Evolutionary conservation across 23 red algal genomes (phyloP).

Genomic region (Porphyridium purpureum): DNA sequence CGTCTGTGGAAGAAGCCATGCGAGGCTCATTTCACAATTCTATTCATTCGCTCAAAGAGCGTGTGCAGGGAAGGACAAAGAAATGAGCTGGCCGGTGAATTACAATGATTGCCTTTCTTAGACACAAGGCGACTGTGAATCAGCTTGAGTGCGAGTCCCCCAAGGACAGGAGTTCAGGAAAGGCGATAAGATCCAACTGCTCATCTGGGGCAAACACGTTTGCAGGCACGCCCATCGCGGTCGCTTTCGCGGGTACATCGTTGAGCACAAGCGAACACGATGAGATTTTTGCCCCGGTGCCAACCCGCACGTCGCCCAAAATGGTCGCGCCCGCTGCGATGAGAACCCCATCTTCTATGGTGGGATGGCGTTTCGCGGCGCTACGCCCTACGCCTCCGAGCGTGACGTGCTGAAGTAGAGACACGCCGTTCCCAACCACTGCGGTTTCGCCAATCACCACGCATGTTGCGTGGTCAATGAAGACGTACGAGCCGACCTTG

Average conservation of each 20-base stretch:
- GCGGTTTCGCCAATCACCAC: slow-evolving; percentile 94
- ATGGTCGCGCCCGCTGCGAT: slow-evolving; percentile 87
- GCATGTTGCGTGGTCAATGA: slow-evolving; percentile 89
- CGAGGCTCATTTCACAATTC: too few species aligned
- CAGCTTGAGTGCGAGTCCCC: too few species aligned
- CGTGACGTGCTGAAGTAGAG: slow-evolving; percentile 85
- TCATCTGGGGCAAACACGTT: slow-evolving; percentile 28
- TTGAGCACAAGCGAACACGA: slow-evolving; percentile 71
- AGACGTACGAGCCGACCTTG: slow-evolving; percentile 46
- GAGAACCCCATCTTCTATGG: slow-evolving; percentile 72
- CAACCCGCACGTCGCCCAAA: slow-evolving; percentile 64
- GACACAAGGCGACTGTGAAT: too few species aligned
- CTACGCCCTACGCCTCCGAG: slow-evolving; percentile 77
- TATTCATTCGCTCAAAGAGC: too few species aligned
- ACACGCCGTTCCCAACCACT: slow-evolving; percentile 64
- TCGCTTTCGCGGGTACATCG: slow-evolving; percentile 51
- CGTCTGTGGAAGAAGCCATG: too few species aligned
- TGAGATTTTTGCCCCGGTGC: slow-evolving; percentile 50
- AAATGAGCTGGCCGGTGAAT: too few species aligned
- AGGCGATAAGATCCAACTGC: too few species aligned
- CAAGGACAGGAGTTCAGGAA: too few species aligned
- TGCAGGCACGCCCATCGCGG: slow-evolving; percentile 74
- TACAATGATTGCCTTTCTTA: too few species aligned
- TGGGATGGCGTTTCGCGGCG: slow-evolving; percentile 71
- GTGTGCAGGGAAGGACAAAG: too few species aligned